Base-by-base conservation (phyloP, 306 rosid species). In the Prosopis cineraria region DNA sequence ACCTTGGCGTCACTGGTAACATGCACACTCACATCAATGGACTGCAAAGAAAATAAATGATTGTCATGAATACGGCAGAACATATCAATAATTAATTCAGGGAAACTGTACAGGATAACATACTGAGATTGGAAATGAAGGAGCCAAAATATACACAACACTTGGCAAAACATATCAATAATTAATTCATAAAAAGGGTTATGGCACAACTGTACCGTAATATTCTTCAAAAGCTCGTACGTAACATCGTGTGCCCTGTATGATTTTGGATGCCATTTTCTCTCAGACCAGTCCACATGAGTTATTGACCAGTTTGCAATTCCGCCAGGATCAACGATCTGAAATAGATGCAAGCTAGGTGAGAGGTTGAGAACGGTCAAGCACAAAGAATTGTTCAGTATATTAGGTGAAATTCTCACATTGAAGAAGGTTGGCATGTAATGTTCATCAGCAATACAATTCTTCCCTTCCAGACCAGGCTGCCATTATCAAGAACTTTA, bases 391-490 rank as follows among this genome's bases (percentile, higher is more conserved):
- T 27, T 6, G 37, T 36, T 33, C 22, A 27, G 37, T 19, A 36
- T 33, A 25, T 20, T 19, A 33, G n/a, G 44, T 64, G 24, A 79
- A 36, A 70, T 58, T 68, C 93, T 87, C 86, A 96, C 99, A 70
- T 84, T 73, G 87, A 96, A 93, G 85, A 89, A 90, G 31, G 99
- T 96, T 3, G 99, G 99, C 81, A 96, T 73, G 85, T 91, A 96
- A 82, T 96, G 99, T 81, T 96, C 99, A 81, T 96, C 99, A 10
- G 96, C 92, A 82, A 96, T 93, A 85, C 99, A 96, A 87, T 91
- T 93, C 77, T 82, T 90, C 62, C 98, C 98, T 36, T 96, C 98
- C 64, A 90, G 69, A 77, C 94, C 96, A 43, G 93, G 97, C 99
- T 96, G 98, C 22, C 82, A 85, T 63, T 30, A 62, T 63, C 76